Evolutionary conservation across 2,329 filamentous ascomycete species (phyloP).

Genomic region (Scortechinia acanthostroma): DNA sequence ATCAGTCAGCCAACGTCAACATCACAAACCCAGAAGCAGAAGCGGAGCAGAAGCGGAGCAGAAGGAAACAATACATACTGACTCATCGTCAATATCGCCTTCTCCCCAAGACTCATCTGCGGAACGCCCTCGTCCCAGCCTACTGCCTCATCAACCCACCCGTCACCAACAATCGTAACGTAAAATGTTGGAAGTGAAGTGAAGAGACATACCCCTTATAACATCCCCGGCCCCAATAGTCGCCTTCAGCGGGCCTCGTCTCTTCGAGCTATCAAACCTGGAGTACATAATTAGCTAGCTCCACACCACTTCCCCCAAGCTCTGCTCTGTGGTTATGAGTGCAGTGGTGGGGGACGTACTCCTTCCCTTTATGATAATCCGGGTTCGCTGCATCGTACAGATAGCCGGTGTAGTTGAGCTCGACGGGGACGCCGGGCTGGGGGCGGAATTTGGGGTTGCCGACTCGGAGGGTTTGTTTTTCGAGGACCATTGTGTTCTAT

Average conservation of each 20-base stretch:
- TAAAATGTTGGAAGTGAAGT: conserved; percentile 1
- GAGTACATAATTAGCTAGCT: too few species aligned
- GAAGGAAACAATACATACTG: not conserved
- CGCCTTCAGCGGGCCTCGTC: not conserved
- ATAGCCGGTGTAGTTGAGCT: too few species aligned
- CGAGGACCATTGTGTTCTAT: too few species aligned
- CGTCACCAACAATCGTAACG: not conserved
- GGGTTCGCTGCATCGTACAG: too few species aligned
- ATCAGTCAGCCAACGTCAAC: not conserved
- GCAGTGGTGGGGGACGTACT: too few species aligned
- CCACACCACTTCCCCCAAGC: too few species aligned
- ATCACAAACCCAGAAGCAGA: not conserved
- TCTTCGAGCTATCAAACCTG: not conserved
- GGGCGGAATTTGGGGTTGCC: too few species aligned
- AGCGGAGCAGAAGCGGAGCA: not conserved
- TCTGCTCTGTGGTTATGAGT: too few species aligned
- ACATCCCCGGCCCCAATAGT: not conserved
- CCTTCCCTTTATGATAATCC: too few species aligned
- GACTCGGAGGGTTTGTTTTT: too few species aligned
- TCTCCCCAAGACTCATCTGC: conserved; percentile 1
- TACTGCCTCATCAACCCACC: not conserved
- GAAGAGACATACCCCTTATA: not conserved
- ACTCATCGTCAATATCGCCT: not conserved
- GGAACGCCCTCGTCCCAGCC: conserved; percentile 2
- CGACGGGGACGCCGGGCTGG: too few species aligned